A percentile compares a stretch with the other conserved stretches of the same genome.
Conservation (phyloP, 768 basidiomycete genomes). For the Lactarius psammicola region DNA sequence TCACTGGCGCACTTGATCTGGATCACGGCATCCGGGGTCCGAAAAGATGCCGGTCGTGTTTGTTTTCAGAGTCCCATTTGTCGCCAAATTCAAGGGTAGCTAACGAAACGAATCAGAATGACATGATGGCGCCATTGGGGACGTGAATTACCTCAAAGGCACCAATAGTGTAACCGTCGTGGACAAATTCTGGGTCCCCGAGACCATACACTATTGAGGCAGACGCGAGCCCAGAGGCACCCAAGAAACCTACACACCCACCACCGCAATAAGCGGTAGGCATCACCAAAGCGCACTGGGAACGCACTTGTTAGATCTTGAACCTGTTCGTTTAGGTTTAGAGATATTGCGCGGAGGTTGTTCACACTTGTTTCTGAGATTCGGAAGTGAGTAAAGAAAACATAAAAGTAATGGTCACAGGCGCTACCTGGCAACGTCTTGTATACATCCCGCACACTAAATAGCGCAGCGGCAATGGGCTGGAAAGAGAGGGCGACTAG, state of each 20-base stretch:
- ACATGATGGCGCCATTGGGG: not conserved
- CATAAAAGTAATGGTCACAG: not conserved
- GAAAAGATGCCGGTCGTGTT: conserved; percentile 51
- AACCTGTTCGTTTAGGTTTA: conserved; percentile 48
- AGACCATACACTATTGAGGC: conserved; percentile 49
- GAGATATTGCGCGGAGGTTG: conserved; percentile 40
- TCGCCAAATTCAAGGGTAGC: conserved; percentile 39
- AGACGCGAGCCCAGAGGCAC: conserved; percentile 55
- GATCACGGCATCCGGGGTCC: conserved; percentile 44
- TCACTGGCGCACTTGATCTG: conserved; percentile 35
- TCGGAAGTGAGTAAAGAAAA: conserved; percentile 5
- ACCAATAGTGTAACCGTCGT: conserved; percentile 45
- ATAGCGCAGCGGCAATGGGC: conserved; percentile 51
- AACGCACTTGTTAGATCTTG: conserved; percentile 48
- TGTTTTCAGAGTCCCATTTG: conserved; percentile 48
- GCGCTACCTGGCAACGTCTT: conserved; percentile 41
- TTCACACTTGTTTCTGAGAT: conserved; percentile 39
- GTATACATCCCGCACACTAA: conserved; percentile 49
- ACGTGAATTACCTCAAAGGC: conserved; percentile 43
- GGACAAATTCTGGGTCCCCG: conserved; percentile 46
- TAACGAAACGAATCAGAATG: conserved; percentile 25
- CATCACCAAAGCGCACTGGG: not conserved
- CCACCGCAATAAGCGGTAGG: not conserved
- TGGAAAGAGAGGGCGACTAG: conserved; percentile 49
- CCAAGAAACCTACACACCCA: conserved; percentile 44